Base-by-base conservation (phyloP, 2,329 filamentous ascomycete species). In the Sporothrix inflata region DNA sequence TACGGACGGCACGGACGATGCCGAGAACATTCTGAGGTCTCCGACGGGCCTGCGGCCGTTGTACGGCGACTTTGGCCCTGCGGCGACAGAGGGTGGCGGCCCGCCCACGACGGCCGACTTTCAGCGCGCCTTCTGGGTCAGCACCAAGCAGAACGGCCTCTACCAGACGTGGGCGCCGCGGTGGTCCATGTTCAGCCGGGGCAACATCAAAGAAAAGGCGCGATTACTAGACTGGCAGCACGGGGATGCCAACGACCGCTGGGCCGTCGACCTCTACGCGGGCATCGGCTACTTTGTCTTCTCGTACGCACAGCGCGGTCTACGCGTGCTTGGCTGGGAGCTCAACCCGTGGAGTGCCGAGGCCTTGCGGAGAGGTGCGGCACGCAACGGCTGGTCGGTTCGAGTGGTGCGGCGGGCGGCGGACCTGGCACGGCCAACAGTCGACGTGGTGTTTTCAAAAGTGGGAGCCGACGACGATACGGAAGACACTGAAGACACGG, bases 241-340 rank as follows among this genome's bases (percentile, higher is more conserved):
- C 19, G 30, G 27, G 1, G 16, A n/a, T 1, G 14, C 14, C 5
- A 40, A 9, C 38, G 9, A 57, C 70, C n/a, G 4, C 55, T 89
- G 86, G 80, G 89, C 91, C 0, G 87, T 97, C 0, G 95, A 98
- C 80, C 83, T 98, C 73, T 98, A 97, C 82, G 93, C 92, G 0
- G 95, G 95, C 0, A 97, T 98, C 75, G 95, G 95, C 5, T 98
- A 98, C 81, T 98, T 98, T 81, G 89, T 92, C 3, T 97, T 98
- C 78, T 92, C 89, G 42, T 98, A 97, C 81, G 87, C 90, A 7
- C 85, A 84, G 73, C 87, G 91, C 21, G 94, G 93, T 0, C 83
- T 94, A 77, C 83, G 87, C 66, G 91, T 98, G 1, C 83, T 96
- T 55, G 93, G 94, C 76, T 98, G 93, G 92, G 95, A 98, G 81